Evolutionary conservation across 1,139 yeast genomes (phyloP).

Genomic region (Pichia sp.): DNA sequence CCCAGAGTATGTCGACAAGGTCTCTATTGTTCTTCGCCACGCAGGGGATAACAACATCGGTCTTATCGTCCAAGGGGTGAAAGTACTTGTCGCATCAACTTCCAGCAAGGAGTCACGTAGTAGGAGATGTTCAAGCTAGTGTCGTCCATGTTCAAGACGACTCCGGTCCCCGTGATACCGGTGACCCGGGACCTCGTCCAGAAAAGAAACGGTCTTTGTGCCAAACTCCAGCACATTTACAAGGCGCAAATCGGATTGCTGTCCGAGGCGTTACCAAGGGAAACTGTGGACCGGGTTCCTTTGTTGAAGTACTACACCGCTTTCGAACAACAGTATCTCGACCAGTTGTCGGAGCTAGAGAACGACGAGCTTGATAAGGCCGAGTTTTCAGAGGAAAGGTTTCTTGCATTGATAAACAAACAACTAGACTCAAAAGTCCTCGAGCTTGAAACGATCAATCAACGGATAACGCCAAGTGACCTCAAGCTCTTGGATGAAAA

Average conservation of each 20-base stretch:
- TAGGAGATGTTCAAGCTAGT: constrained; percentile 16
- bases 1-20: no score
- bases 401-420: constrained; percentile 10
- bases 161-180: constrained; percentile 5
- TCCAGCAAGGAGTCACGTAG: background rate
- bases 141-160: constrained; percentile 12
- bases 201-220: constrained; percentile 13
- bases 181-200: constrained; percentile 19
- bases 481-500: constrained; percentile 20
- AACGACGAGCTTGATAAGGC: background rate
- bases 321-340: constrained; percentile 8
- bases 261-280: background rate
- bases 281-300: constrained; percentile 3
- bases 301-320: constrained; percentile 12
- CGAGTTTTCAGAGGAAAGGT: constrained; percentile 12
- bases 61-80: background rate
- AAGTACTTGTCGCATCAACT: no score
- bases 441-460: constrained; percentile 24
- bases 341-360: constrained; percentile 5
- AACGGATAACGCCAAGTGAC: constrained; percentile 20
- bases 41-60: background rate
- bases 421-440: constrained; percentile 20
- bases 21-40: no score
- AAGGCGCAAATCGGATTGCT: constrained; percentile 17
- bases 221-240: constrained; percentile 14